Evolutionary conservation across 2,329 filamentous ascomycete species (phyloP).

Genomic region (Biscogniauxia marginata): DNA sequence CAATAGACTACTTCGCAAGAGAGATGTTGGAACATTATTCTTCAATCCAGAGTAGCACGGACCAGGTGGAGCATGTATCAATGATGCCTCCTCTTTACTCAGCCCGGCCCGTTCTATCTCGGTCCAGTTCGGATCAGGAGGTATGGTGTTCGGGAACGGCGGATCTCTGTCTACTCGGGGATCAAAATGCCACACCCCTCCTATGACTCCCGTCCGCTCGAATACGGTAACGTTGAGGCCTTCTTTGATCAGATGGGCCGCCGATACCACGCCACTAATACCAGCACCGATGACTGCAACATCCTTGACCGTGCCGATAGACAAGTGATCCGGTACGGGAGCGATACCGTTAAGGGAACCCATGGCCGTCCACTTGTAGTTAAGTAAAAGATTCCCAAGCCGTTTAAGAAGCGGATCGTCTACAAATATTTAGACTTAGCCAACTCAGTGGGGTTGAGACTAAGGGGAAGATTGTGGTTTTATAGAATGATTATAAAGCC

Average conservation of each 20-base stretch:
- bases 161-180: constrained; percentile 46
- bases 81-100: constrained; percentile 28
- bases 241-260: constrained; percentile 63
- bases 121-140: constrained; percentile 23
- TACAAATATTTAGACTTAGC: neutral
- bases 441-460: neutral
- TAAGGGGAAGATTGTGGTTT: neutral
- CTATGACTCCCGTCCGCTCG: constrained; percentile 58
- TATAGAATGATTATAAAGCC: neutral
- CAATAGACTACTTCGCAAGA: constrained; percentile 43
- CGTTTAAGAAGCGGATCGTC: neutral
- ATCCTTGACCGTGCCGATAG: constrained; percentile 27
- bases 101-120: constrained; percentile 23
- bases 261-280: constrained; percentile 59
- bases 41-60: constrained; percentile 60
- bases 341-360: neutral
- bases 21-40: constrained; percentile 70
- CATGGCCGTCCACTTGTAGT: neutral
- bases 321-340: neutral
- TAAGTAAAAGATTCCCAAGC: neutral
- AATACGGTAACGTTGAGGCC: constrained; percentile 58
- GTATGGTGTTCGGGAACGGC: constrained; percentile 27
- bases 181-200: constrained; percentile 66
- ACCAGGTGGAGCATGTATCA: constrained; percentile 46
- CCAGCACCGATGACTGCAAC: constrained; percentile 65